Base-by-base conservation (phyloP, 176 grass and related monocot genomes). In the Eleusine coracana region DNA sequence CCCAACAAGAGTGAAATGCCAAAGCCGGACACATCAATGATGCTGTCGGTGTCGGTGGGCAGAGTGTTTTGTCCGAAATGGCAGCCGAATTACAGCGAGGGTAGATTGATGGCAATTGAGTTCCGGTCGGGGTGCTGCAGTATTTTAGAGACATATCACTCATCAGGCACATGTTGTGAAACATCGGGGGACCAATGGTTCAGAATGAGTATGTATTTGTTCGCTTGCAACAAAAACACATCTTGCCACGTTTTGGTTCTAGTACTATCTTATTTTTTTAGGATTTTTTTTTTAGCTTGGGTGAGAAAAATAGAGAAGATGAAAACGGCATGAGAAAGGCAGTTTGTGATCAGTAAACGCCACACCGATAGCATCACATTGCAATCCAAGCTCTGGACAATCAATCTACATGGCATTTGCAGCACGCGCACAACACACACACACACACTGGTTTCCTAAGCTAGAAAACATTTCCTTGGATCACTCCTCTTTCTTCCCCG, bases 331-430 rank as follows among this genome's bases (percentile, higher is more conserved):
- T 16, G 17, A 52, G 39, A 80, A 23, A 51, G 15, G 3, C 3
- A 50, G 68, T 61, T 76, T 76, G 37, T 76, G 38, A 65, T 52
- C 80, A 88, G 82, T 66, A 85, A 81, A 71, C 70, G 54, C 64
- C 87, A 89, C 82, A 81, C 71, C 0, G 82, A 76, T 75, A 74
- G 77, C 58, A 75, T 81, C 37, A 51, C 71, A 71, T 64, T 55
- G 82, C 82, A 85, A 76, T 83, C 87, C 87, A 85, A 76, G 82
- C 87, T 81, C 80, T 20, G 65, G 65, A 29, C 73, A 82, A 76
- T 61, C 31, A 45, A 76, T 61, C 59, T 75, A 75, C 75, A 68
- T 74, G 4, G 82, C 72, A 82, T 42, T n/a, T 56, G 59, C 68
- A 66, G 73, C 76, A 82, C 74, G 70, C 55, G 39, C 60, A 73